Evolutionary conservation across 2,329 filamentous ascomycete genomes (phyloP).

Genomic region (Mycosphaerella sp.): DNA sequence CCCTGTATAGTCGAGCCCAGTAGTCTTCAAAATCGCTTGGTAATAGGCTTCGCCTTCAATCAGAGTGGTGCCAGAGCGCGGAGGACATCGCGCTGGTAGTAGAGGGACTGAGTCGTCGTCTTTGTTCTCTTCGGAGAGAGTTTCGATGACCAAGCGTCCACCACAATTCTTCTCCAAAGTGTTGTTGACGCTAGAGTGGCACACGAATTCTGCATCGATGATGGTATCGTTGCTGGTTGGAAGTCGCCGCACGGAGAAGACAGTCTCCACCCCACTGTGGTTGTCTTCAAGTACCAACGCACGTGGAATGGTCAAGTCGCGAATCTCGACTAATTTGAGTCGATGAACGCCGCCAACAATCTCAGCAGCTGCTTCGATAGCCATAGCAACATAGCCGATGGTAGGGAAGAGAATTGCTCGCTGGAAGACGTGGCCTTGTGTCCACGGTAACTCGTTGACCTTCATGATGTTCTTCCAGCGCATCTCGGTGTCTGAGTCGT

Average conservation of each 20-base stretch:
- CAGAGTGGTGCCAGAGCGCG: constrained; percentile 17
- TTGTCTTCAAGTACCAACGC: constrained; percentile 18
- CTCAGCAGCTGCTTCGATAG: constrained; percentile 21
- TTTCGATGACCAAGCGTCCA: constrained; percentile 15
- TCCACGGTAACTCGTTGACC: constrained; percentile 29
- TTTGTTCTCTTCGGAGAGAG: constrained; percentile 4
- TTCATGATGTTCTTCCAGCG: constrained; percentile 17
- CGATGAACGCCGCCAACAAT: constrained; percentile 13
- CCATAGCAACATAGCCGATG: constrained; percentile 22
- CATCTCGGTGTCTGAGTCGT: constrained; percentile 15
- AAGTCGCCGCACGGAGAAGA: constrained; percentile 29
- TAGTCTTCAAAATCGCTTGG: constrained; percentile 16
- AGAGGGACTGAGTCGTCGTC: background rate
- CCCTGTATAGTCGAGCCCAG: constrained; percentile 17
- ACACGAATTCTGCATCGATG: constrained; percentile 28
- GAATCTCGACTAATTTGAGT: constrained; percentile 17
- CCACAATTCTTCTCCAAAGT: constrained; percentile 16
- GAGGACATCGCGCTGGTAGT: constrained; percentile 14
- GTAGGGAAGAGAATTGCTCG: constrained; percentile 32
- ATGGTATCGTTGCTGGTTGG: constrained; percentile 28
- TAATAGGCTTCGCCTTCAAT: constrained; percentile 20
- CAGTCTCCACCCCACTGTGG: constrained; percentile 14
- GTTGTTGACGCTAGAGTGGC: constrained; percentile 12
- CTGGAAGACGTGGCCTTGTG: constrained; percentile 31
- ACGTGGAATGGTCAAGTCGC: constrained; percentile 15